Evolutionary conservation across 345 rosid genomes (phyloP).

Genomic region (Boechera stricta): DNA sequence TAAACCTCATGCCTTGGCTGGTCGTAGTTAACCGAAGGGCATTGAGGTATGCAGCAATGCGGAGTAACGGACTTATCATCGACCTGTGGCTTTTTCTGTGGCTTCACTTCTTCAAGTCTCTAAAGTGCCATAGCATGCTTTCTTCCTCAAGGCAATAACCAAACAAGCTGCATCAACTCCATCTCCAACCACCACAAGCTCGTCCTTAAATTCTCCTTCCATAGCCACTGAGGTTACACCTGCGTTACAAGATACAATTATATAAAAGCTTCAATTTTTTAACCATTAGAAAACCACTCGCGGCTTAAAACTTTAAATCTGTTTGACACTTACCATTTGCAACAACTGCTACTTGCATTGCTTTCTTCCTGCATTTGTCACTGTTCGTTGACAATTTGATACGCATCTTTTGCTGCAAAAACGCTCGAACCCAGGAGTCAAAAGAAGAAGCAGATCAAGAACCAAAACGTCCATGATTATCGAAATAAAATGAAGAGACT

Average conservation of each 20-base stretch:
- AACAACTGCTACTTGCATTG: constrained; percentile 48
- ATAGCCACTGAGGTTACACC: constrained; percentile 54
- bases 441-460: constrained; percentile 12
- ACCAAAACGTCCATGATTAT: not conserved
- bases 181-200: constrained; percentile 50
- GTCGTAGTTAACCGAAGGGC: not conserved
- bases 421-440: constrained; percentile 8
- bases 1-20: constrained; percentile 34
- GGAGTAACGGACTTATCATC: not conserved
- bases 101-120: constrained; percentile 46
- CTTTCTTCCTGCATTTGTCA: constrained; percentile 49
- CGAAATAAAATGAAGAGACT: constrained; percentile 1
- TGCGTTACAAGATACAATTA: not conserved
- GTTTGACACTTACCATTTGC: constrained; percentile 38
- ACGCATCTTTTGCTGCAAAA: constrained; percentile 53
- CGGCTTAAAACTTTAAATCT: not conserved
- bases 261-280: not conserved
- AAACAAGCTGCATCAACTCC: constrained; percentile 50
- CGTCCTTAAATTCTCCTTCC: constrained; percentile 47
- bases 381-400: constrained; percentile 39
- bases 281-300: not conserved
- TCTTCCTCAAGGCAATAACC: constrained; percentile 49
- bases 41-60: constrained; percentile 28
- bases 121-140: constrained; percentile 43
- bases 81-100: constrained; percentile 16